Evolutionary conservation across 208 protist genomes (phyloP).

Genomic region (Pavlovales sp.): DNA sequence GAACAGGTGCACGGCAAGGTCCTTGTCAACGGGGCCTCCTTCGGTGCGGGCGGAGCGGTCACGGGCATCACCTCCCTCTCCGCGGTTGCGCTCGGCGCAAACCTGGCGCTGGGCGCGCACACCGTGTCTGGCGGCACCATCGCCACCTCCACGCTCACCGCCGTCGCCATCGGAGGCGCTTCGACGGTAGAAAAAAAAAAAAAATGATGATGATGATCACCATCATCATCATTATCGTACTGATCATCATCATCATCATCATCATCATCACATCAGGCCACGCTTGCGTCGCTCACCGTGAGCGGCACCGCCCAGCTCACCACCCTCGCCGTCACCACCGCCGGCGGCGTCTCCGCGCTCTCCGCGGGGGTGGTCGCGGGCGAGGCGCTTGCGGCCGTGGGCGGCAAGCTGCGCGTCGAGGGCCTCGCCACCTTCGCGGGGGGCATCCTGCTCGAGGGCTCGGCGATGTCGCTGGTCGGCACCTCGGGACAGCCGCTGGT

Average conservation of each 20-base stretch:
- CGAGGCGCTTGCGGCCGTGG: not conserved
- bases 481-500: not conserved
- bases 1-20: not conserved
- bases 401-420: not conserved
- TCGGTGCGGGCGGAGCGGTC: not conserved
- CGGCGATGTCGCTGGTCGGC: not conserved
- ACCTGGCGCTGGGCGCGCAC: not conserved
- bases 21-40: not conserved
- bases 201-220: too few relatives aligned
- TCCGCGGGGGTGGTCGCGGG: too few relatives aligned
- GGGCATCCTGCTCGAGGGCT: not conserved
- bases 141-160: not conserved
- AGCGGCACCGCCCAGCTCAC: not conserved
- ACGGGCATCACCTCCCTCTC: not conserved
- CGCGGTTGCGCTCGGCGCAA: not conserved
- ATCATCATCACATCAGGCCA: too few relatives aligned
- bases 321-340: not conserved
- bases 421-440: not conserved
- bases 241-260: too few relatives aligned
- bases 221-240: too few relatives aligned
- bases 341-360: not conserved
- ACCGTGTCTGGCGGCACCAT: not conserved
- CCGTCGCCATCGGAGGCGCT: not conserved
- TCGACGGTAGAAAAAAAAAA: not conserved
- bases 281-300: not conserved